Conservation (phyloP, 1,284 basidiomycete genomes). For the Tremellales sp. region DNA sequence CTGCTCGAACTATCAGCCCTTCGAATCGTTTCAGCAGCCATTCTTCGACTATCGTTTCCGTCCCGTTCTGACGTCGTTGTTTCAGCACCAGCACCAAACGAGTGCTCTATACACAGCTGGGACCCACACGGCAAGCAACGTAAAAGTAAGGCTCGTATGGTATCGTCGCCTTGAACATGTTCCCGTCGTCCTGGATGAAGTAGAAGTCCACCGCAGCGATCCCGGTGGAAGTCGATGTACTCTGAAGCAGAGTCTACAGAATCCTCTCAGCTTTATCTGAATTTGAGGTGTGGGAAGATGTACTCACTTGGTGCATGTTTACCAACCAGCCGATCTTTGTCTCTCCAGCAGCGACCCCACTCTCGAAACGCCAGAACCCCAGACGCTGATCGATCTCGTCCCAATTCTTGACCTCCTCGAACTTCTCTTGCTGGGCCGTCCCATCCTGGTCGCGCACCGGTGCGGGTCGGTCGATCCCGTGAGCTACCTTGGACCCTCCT, state of each 20-base stretch:
- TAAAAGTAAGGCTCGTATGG: conserved; percentile 93
- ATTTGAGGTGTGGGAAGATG: too few species aligned
- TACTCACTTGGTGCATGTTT: conserved; percentile 92
- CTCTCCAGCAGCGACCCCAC: conserved; percentile 57
- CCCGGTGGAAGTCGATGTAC: conserved; percentile 72
- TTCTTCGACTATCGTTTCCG: conserved; percentile 89
- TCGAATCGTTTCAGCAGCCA: conserved; percentile 94
- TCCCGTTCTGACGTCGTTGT: conserved; percentile 59
- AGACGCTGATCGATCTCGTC: conserved; percentile 93
- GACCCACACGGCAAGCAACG: conserved; percentile 78
- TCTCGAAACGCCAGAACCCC: conserved; percentile 74
- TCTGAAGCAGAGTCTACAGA: conserved; percentile 73
- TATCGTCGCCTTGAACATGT: conserved; percentile 91
- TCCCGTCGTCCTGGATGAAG: conserved; percentile 95
- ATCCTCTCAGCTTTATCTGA: too few species aligned
- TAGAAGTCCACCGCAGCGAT: conserved; percentile 93
- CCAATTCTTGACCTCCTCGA: conserved; percentile 67
- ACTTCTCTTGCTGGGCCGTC: conserved; percentile 72
- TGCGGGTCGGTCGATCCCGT: conserved; percentile 40
- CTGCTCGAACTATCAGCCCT: conserved; percentile 72
- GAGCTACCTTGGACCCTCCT: conserved; percentile 20
- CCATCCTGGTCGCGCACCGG: conserved; percentile 80
- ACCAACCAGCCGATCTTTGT: conserved; percentile 86
- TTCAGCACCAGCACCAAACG: background rate
- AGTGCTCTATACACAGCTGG: background rate